A percentile compares a stretch with the other conserved stretches of the same genome.
phyloP scores from a whole-genome alignment of 768 basidiomycete species.

The Calocybe gangraenosa region DNA sequence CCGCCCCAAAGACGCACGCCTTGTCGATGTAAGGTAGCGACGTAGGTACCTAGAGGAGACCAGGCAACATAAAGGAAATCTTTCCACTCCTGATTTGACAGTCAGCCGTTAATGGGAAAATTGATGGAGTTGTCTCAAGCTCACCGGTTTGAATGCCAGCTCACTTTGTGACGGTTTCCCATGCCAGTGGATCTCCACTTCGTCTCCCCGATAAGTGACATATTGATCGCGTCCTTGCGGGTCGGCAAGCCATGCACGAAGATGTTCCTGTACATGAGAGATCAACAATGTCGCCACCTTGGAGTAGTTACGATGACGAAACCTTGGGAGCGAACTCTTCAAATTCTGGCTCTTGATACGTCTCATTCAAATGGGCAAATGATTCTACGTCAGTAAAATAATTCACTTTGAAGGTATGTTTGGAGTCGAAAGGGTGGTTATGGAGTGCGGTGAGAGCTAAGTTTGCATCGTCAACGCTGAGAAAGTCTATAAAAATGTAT shows the following conservation, averaged over 20 bases:
- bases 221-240: slow-evolving; percentile 92
- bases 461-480: slow-evolving; percentile 63
- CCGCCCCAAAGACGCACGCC: slow-evolving; percentile 98
- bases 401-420: slow-evolving; percentile 81
- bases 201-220: slow-evolving; percentile 89
- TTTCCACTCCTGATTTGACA: slow-evolving; percentile 75
- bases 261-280: slow-evolving; percentile 70
- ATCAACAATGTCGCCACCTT: not conserved
- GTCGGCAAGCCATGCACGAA: slow-evolving; percentile 93
- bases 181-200: slow-evolving; percentile 90
- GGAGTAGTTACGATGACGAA: slow-evolving; percentile 11
- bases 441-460: slow-evolving; percentile 65
- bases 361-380: slow-evolving; percentile 72
- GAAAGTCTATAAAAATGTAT: slow-evolving; percentile 80
- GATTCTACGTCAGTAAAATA: slow-evolving; percentile 87
- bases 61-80: slow-evolving; percentile 91
- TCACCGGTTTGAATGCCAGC: slow-evolving; percentile 72
- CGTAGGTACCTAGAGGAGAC: slow-evolving; percentile 95
- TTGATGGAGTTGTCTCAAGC: slow-evolving; percentile 19
- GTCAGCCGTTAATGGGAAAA: slow-evolving; percentile 4
- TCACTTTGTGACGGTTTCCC: slow-evolving; percentile 87
- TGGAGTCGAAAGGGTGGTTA: slow-evolving; percentile 82
- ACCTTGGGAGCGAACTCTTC: slow-evolving; percentile 79
- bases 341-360: slow-evolving; percentile 67
- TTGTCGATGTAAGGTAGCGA: slow-evolving; percentile 91